Percentiles rank a stretch among this genome's conserved stretches.
Conservation (phyloP, 2,329 filamentous ascomycete genomes). For the Colletotrichum costaricense region DNA sequence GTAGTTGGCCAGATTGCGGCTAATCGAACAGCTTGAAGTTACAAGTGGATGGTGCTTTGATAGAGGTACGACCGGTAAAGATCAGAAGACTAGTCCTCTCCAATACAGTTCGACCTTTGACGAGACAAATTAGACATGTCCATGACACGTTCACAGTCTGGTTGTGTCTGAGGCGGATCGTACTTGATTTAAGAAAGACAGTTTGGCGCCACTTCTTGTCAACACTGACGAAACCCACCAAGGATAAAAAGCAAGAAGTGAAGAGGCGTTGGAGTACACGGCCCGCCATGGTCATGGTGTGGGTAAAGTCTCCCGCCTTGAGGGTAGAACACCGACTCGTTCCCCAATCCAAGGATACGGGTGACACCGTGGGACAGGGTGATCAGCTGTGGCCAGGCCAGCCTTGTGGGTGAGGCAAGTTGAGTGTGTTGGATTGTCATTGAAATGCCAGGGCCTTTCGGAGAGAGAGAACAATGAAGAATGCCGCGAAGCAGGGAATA, state of each 20-base stretch:
- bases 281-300: not conserved
- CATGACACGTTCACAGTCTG: not conserved
- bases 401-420: not conserved
- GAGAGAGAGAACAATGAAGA: conserved; percentile 5
- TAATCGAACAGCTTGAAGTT: not conserved
- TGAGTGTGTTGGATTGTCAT: not conserved
- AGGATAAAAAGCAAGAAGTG: not conserved
- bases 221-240: not conserved
- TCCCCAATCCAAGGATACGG: not conserved
- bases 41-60: not conserved
- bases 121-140: not conserved
- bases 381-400: not conserved
- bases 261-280: conserved; percentile 4
- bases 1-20: not conserved
- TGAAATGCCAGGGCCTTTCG: not conserved
- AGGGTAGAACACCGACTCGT: not conserved
- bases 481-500: not conserved
- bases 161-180: conserved; percentile 1
- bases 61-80: not conserved
- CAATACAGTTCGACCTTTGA: not conserved
- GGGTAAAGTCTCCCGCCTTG: not conserved
- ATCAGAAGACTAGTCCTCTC: not conserved
- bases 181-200: not conserved
- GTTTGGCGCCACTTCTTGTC: not conserved
- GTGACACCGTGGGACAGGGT: conserved; percentile 7